Evolutionary conservation across 2,329 filamentous ascomycete species (phyloP).

Genomic region (Microdochium paspali): DNA sequence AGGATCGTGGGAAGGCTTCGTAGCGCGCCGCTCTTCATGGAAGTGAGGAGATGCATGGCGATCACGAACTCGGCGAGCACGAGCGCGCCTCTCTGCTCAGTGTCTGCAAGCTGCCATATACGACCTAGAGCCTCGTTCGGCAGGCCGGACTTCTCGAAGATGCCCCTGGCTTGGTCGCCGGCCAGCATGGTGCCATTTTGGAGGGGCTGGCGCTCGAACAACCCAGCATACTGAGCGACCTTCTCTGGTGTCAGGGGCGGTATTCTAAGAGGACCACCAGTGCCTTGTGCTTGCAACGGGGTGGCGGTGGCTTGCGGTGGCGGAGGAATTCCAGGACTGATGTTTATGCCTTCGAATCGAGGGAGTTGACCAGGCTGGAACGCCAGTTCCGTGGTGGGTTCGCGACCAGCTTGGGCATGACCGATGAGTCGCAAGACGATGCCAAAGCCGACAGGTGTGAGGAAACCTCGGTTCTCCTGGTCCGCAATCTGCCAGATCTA

Average conservation of each 20-base stretch:
- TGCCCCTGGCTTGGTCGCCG: conserved; percentile 80
- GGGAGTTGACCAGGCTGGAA: conserved; percentile 82
- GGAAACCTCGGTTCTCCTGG: conserved; percentile 86
- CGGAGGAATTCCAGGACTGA: conserved; percentile 25
- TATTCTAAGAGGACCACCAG: conserved; percentile 69
- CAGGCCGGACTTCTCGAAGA: conserved; percentile 87
- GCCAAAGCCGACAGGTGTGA: conserved; percentile 88
- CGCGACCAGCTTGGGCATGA: conserved; percentile 81
- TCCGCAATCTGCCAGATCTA: conserved; percentile 99
- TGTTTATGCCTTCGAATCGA: conserved; percentile 72
- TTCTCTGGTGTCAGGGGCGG: conserved; percentile 84
- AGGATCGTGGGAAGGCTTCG: conserved; percentile 71
- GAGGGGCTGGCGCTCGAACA: conserved; percentile 84
- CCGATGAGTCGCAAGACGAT: conserved; percentile 90
- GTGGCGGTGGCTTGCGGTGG: conserved; percentile 38
- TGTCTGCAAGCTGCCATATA: conserved; percentile 94
- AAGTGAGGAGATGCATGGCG: conserved; percentile 93
- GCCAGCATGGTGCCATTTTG: conserved; percentile 64
- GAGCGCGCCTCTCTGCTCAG: conserved; percentile 80
- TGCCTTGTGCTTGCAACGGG: conserved; percentile 44
- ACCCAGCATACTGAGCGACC: conserved; percentile 74
- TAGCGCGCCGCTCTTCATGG: conserved; percentile 76
- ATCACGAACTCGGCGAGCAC: conserved; percentile 91
- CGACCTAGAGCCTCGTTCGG: conserved; percentile 86
- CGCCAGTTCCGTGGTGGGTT: conserved; percentile 73